Base-by-base conservation (phyloP, 2,329 filamentous ascomycete species). In the Chrysosporium queenslandicum region DNA sequence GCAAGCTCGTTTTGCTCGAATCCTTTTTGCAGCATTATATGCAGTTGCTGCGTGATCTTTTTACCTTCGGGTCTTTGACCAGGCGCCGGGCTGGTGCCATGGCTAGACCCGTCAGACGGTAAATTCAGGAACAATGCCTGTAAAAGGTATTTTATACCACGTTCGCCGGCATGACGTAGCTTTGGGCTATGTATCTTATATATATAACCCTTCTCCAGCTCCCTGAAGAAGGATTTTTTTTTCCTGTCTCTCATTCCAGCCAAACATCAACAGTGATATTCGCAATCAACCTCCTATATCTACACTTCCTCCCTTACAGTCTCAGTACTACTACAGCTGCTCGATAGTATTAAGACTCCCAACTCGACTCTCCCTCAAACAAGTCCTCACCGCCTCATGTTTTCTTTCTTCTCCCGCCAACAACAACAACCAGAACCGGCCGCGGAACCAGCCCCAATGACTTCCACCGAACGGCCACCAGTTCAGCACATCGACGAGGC, bases 401-500 rank as follows among this genome's bases (percentile, higher is more conserved):
- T 51, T n/a, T 51, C 40, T 18, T 45, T 51, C 29, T 51, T 51
- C 49, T 51, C 49, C 30, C 40, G 27, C 16, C 47, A 41, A 40
- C 32, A 40, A 40, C 18, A 7, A 40, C 37, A 40, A 50, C 37
- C 37, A 32, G 27, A 32, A 23, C 47, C 47, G 8, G 39, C n/a
- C 12, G 7, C 21, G 34, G 9, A 41, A 32, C 16, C 25, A 50
- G 12, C 20, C 30, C 46, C 8, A 11, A 56, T 53, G 51, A 46
- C 52, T 39, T 40, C 43, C 40, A 20, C 32, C 23, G 46, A 55
- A 25, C 41, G 42, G 5, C 50, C 50, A 42, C 18, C 42, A 7
- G 43, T 56, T 36, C 46, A 53, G 25, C 56, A 58, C 40, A 29
- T 58, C 45, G 50, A 56, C 20, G 55, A 56, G 49, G 36, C 39